Evolutionary conservation across 2,329 filamentous ascomycete genomes (phyloP).

Genomic region (Annulohypoxylon truncatum): DNA sequence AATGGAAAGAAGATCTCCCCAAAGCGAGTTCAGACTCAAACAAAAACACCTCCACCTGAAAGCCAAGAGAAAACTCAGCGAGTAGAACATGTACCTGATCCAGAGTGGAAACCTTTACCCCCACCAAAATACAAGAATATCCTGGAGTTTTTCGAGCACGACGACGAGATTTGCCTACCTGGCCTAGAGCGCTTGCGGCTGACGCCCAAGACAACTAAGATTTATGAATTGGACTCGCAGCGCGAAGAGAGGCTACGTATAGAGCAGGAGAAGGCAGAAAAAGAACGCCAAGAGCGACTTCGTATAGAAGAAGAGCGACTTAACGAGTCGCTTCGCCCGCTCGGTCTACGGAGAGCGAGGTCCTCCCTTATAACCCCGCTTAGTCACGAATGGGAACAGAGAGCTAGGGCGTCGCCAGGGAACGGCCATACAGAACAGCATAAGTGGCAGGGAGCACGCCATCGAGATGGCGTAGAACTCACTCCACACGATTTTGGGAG

Average conservation of each 20-base stretch:
- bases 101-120: constrained; percentile 17
- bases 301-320: constrained; percentile 30
- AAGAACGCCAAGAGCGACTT: constrained; percentile 21
- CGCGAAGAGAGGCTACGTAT: constrained; percentile 32
- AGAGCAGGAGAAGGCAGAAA: constrained; percentile 22
- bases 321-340: constrained; percentile 26
- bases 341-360: constrained; percentile 43
- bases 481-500: constrained; percentile 71
- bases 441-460: constrained; percentile 43
- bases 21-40: constrained; percentile 9
- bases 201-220: constrained; percentile 28
- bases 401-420: constrained; percentile 30
- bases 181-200: constrained; percentile 31
- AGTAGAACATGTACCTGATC: neutral
- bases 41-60: constrained; percentile 19
- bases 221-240: constrained; percentile 30
- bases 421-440: constrained; percentile 14
- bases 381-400: constrained; percentile 41
- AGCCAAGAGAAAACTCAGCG: neutral
- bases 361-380: constrained; percentile 37
- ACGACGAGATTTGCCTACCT: constrained; percentile 41
- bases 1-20: constrained; percentile 12
- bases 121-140: constrained; percentile 34
- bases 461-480: constrained; percentile 63
- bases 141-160: constrained; percentile 43